Evolutionary conservation across 2,329 filamentous ascomycete species (phyloP).

Genomic region (Fusarium secorum): DNA sequence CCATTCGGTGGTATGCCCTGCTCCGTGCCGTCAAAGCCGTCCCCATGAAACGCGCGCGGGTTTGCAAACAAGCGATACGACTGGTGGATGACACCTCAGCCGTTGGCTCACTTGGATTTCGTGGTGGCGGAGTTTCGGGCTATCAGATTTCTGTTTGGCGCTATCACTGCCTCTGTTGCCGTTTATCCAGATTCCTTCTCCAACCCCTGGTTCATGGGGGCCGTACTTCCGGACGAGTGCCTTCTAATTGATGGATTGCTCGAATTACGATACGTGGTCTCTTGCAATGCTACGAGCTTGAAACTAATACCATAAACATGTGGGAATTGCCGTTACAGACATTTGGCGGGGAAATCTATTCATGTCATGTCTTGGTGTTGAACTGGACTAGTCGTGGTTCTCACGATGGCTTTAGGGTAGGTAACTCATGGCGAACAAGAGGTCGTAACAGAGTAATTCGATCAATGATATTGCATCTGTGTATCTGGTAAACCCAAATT

Average conservation of each 20-base stretch:
- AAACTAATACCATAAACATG: neutral
- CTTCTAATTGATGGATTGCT: neutral
- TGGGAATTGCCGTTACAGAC: neutral
- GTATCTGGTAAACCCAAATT: neutral
- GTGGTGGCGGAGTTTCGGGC: conserved; percentile 34
- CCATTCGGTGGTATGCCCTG: neutral
- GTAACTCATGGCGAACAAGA: neutral
- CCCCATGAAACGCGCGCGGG: conserved; percentile 26
- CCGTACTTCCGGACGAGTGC: conserved; percentile 17
- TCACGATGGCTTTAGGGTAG: neutral
- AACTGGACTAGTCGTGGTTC: neutral
- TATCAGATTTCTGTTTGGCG: conserved; percentile 25
- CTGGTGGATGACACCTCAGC: conserved; percentile 8
- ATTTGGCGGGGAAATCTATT: neutral
- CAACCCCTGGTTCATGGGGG: conserved; percentile 16
- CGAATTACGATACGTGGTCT: neutral
- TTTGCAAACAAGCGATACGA: conserved; percentile 5
- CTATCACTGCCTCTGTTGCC: conserved; percentile 34
- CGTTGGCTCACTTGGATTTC: conserved; percentile 6
- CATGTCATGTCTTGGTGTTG: neutral
- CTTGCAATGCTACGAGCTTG: neutral
- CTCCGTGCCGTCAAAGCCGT: conserved; percentile 29
- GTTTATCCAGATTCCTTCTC: conserved; percentile 40
- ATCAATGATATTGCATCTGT: neutral
- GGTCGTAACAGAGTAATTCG: neutral